A percentile compares a stretch with the other conserved stretches of the same genome.
Conservation (phyloP, 805 yeast species). For the Scheffersomyces amazonensis region DNA sequence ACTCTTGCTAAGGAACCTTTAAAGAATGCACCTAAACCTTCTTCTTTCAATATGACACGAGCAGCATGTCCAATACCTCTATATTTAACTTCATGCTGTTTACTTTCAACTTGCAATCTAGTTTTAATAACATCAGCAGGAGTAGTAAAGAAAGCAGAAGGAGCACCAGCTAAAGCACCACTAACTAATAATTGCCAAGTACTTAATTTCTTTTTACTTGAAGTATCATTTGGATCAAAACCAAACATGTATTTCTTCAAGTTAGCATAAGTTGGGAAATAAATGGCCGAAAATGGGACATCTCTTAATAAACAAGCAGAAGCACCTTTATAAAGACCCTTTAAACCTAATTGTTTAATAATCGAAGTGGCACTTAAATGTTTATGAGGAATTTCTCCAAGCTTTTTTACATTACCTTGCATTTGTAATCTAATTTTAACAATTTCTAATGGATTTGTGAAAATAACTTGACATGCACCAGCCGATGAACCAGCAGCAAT, state of each 20-base stretch:
- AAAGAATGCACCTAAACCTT: constrained; percentile 82
- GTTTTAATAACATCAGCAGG: constrained; percentile 98
- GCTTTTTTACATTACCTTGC: constrained; percentile 65
- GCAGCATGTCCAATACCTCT: constrained; percentile 78
- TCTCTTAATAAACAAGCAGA: constrained; percentile 89
- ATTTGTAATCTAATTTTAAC: constrained; percentile 94
- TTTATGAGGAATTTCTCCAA: constrained; percentile 40
- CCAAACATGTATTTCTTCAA: constrained; percentile 78
- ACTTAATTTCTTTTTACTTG: constrained; percentile 53
- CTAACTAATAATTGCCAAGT: constrained; percentile 82
- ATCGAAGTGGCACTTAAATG: constrained; percentile 62
- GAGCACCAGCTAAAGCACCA: constrained; percentile 97
- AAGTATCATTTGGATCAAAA: constrained; percentile 70
- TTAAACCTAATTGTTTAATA: constrained; percentile 73
- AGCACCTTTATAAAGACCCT: constrained; percentile 89
- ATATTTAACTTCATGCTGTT: constrained; percentile 74
- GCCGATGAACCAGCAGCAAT: constrained; percentile 89
- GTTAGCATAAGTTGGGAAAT: constrained; percentile 96
- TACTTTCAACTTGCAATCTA: constrained; percentile 81
- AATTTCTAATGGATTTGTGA: constrained; percentile 94
- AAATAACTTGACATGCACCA: constrained; percentile 94
- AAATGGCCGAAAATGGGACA: constrained; percentile 94
- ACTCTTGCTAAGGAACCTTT: constrained; percentile 97
- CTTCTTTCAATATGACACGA: constrained; percentile 69
- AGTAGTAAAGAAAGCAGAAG: constrained; percentile 94